A percentile compares a stretch with the other conserved stretches of the same genome.
These are phyloP conservation scores for Leptographium galeiforme DNA, from an alignment of 2,329 filamentous ascomycete genomes.

Conservation along the genomic window DNA sequence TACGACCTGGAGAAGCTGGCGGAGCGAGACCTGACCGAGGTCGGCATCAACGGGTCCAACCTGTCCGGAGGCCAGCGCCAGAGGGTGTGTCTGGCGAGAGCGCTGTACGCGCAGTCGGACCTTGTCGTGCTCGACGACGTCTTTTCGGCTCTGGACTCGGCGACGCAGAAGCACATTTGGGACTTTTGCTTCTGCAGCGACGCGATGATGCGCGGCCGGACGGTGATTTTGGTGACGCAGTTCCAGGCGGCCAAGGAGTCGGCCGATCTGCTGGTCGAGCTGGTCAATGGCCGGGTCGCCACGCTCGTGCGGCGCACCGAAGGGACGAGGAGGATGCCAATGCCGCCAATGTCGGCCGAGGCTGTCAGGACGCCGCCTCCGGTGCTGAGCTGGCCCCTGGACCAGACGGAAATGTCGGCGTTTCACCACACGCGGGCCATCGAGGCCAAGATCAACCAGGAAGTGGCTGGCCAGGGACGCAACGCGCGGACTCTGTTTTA, in stretches of 20 bases:
- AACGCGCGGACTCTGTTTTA: slow-evolving; percentile 17
- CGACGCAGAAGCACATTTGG: slow-evolving; percentile 43
- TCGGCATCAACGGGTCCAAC: slow-evolving; percentile 14
- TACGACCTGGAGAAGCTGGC: slow-evolving; percentile 14
- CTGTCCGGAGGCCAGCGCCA: slow-evolving; percentile 15
- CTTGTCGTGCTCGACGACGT: slow-evolving; percentile 45
- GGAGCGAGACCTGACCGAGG: slow-evolving; percentile 11
- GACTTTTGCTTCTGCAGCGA: slow-evolving; percentile 43
- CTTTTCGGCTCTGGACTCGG: slow-evolving; percentile 45
- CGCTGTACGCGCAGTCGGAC: slow-evolving; percentile 41
- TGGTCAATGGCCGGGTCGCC: background rate
- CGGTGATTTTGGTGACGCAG: slow-evolving; percentile 44
- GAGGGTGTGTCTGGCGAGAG: slow-evolving; percentile 33
- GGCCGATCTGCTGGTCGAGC: background rate
- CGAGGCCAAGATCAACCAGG: slow-evolving; percentile 31
- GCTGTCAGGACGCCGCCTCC: background rate
- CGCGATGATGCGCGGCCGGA: slow-evolving; percentile 34
- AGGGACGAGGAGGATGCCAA: background rate
- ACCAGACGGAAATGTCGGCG: background rate
- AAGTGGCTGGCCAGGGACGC: slow-evolving; percentile 25
- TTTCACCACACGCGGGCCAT: background rate
- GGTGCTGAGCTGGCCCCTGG: background rate
- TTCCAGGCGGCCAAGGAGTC: slow-evolving; percentile 16
- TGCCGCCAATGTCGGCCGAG: background rate
- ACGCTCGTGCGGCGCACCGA: background rate